A percentile compares a stretch with the other conserved stretches of the same genome.
phyloP scores from a whole-genome alignment of 1,139 yeast genomes.

The Scheffersomyces lignicola region DNA sequence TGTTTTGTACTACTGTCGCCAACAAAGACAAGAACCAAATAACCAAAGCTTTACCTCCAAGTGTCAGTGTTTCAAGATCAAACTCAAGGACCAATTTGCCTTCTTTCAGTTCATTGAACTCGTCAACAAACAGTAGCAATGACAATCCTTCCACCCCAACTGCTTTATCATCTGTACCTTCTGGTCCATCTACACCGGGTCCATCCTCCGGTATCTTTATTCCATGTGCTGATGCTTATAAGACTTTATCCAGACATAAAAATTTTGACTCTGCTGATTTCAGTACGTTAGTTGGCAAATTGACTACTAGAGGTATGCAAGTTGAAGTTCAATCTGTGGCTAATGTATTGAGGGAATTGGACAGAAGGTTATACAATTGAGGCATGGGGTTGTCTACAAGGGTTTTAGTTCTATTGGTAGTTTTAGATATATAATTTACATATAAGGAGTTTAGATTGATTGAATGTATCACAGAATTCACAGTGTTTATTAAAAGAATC shows the following conservation, averaged over 20 bases:
- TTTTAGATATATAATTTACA: not conserved
- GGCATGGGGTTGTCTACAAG: not conserved
- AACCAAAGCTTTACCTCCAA: conserved; percentile 11
- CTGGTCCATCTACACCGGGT: conserved; percentile 2
- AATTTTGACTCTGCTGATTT: conserved; percentile 73
- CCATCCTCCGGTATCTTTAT: conserved; percentile 50
- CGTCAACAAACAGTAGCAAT: conserved; percentile 8
- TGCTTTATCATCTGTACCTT: conserved; percentile 8
- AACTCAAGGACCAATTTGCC: conserved; percentile 16
- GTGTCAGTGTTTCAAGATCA: conserved; percentile 11
- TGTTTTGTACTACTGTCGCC: conserved; percentile 85
- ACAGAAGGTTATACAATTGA: conserved; percentile 59
- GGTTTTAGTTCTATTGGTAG: not conserved
- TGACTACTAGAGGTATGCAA: conserved; percentile 82
- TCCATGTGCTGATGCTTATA: conserved; percentile 87
- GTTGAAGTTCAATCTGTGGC: conserved; percentile 89
- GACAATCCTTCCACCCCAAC: conserved; percentile 21
- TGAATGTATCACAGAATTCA: too few relatives aligned
- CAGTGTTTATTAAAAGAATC: too few relatives aligned
- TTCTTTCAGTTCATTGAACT: conserved; percentile 3
- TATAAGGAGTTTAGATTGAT: too few relatives aligned
- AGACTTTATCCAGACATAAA: conserved; percentile 78
- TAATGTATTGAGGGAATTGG: conserved; percentile 75
- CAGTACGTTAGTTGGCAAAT: conserved; percentile 68
- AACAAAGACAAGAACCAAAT: conserved; percentile 38